These are phyloP conservation scores for Kwoniella botswanensis DNA, from an alignment of 768 basidiomycete species.

Conservation along the genomic window DNA sequence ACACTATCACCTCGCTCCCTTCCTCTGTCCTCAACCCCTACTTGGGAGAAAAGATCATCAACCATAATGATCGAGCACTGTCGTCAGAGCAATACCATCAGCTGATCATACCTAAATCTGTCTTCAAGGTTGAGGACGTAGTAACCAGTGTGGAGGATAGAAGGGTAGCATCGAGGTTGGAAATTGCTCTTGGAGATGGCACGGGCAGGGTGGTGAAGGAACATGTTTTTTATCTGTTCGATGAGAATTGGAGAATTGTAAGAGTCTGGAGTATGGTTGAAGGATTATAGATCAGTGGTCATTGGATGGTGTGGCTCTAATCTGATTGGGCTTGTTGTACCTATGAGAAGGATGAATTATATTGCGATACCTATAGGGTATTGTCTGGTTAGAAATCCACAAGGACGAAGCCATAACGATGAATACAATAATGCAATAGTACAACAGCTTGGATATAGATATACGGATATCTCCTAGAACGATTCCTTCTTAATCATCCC, in stretches of 20 bases:
- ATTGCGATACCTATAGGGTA: neutral
- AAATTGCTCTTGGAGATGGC: conserved; percentile 5
- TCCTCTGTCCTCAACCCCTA: conserved; percentile 3
- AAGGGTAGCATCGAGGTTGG: conserved; percentile 13
- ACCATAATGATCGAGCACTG: conserved; percentile 14
- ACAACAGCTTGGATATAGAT: too few relatives aligned
- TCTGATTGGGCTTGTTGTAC: too few relatives aligned
- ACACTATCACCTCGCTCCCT: neutral
- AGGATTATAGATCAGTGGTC: neutral
- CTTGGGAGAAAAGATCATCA: neutral
- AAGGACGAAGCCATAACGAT: too few relatives aligned
- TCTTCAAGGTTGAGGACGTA: conserved; percentile 7
- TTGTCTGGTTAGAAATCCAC: neutral
- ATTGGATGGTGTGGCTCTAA: neutral
- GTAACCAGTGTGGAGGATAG: neutral
- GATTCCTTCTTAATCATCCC: conserved; percentile 61
- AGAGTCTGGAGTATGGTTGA: conserved; percentile 31
- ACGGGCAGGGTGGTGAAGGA: conserved; percentile 21
- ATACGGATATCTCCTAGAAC: too few relatives aligned
- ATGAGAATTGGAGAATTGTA: conserved; percentile 18
- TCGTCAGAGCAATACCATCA: conserved; percentile 7
- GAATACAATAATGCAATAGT: too few relatives aligned
- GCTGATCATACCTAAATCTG: conserved; percentile 6
- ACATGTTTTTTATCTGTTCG: conserved; percentile 24
- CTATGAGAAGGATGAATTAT: too few relatives aligned